A percentile compares a stretch with the other conserved stretches of the same genome.
These are phyloP conservation scores for Theileria annulata DNA, from an alignment of 169 alveolate genomes.

Conservation along the genomic window DNA sequence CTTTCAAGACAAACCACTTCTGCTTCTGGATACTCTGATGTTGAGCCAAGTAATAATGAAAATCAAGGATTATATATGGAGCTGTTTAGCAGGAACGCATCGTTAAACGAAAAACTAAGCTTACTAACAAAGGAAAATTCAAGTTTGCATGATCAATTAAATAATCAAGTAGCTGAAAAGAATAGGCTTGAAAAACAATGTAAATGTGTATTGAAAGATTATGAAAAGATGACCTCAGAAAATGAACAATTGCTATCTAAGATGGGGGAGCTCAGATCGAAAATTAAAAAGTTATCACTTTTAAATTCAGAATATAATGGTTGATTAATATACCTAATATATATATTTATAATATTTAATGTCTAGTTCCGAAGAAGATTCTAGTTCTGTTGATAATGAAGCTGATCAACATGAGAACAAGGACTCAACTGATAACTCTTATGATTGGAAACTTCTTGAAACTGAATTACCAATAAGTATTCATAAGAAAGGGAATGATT, in stretches of 20 bases:
- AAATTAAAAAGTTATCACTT: constrained; percentile 49
- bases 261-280: constrained; percentile 51
- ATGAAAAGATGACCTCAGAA: constrained; percentile 52
- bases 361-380: background rate
- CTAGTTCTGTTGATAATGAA: background rate
- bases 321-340: background rate
- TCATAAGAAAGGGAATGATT: constrained; percentile 2
- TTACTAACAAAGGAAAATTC: constrained; percentile 34
- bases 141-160: constrained; percentile 28
- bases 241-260: constrained; percentile 31
- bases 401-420: background rate
- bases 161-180: constrained; percentile 46
- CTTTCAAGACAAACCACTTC: constrained; percentile 24
- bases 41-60: constrained; percentile 2
- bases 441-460: constrained; percentile 29
- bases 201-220: constrained; percentile 54
- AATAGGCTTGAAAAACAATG: constrained; percentile 61
- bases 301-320: background rate
- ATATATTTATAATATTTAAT: background rate
- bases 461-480: constrained; percentile 21
- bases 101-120: constrained; percentile 43
- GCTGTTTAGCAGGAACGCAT: constrained; percentile 60
- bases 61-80: constrained; percentile 50
- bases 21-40: constrained; percentile 10
- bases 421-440: constrained; percentile 1